These are phyloP conservation scores for Adansonia digitata DNA, from an alignment of 345 rosid genomes.

Conservation along the genomic window DNA sequence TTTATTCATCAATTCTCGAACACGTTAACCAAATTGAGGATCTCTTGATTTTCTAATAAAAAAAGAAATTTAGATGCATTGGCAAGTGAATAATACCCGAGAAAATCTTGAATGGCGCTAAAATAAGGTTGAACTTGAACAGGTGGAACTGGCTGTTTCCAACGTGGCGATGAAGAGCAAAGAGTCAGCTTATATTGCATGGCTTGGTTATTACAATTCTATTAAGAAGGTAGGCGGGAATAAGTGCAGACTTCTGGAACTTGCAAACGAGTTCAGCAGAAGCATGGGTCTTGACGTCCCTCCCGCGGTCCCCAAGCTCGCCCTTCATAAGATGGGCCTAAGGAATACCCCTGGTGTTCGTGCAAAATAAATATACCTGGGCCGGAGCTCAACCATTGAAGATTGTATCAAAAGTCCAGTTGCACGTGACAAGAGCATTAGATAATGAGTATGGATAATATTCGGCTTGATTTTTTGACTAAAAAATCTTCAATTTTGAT, in stretches of 20 bases:
- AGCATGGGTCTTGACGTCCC: conserved; percentile 82
- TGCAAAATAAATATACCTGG: conserved; percentile 33
- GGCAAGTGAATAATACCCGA: not conserved
- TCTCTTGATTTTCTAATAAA: no score
- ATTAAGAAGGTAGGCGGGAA: conserved; percentile 59
- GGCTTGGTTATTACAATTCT: conserved; percentile 92
- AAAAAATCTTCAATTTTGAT: not conserved
- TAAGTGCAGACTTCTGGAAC: conserved; percentile 69
- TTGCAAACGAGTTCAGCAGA: conserved; percentile 84
- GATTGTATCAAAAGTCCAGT: not conserved
- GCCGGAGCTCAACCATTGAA: not conserved
- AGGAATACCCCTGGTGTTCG: conserved; percentile 78
- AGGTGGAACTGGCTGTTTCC: conserved; percentile 68
- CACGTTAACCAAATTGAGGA: no score
- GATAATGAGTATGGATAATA: no score
- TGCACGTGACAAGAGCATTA: no score
- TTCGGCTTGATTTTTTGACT: not conserved
- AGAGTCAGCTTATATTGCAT: conserved; percentile 91
- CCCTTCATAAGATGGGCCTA: conserved; percentile 81
- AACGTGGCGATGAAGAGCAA: conserved; percentile 69
- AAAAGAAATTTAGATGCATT: not conserved
- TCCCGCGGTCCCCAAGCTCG: conserved; percentile 63
- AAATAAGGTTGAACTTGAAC: conserved; percentile 22
- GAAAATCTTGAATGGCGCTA: conserved; percentile 2
- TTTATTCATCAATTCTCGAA: not conserved